A percentile compares a stretch with the other conserved stretches of the same genome.
These are phyloP conservation scores for Naganishia sp. DNA, from an alignment of 1,284 basidiomycete genomes.

Conservation along the genomic window DNA sequence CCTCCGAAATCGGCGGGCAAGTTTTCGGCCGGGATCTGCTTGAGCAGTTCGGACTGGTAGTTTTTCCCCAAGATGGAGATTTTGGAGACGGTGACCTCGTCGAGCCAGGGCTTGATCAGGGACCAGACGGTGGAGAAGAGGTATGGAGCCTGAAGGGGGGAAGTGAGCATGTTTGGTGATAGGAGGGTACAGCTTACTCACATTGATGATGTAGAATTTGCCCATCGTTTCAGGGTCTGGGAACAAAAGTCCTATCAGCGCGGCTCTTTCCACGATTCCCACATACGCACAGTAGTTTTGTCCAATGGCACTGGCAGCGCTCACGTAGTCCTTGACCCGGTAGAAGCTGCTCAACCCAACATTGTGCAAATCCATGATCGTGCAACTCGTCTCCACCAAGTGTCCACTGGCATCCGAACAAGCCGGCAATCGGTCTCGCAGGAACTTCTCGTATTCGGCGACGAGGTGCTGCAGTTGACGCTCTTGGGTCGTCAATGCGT, in stretches of 20 bases:
- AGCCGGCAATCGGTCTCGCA: slow-evolving; percentile 76
- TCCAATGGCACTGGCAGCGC: slow-evolving; percentile 73
- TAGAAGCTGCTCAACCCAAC: slow-evolving; percentile 84
- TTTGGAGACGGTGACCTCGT: slow-evolving; percentile 91
- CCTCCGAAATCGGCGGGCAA: slow-evolving; percentile 86
- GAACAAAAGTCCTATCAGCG: background rate
- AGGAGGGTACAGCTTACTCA: slow-evolving; percentile 32
- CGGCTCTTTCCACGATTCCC: background rate
- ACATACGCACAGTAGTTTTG: slow-evolving; percentile 73
- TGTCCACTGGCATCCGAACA: slow-evolving; percentile 70
- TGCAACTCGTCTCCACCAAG: slow-evolving; percentile 96
- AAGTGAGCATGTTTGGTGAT: slow-evolving; percentile 47
- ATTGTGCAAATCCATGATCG: slow-evolving; percentile 87
- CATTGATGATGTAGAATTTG: slow-evolving; percentile 93
- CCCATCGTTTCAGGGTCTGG: slow-evolving; percentile 86
- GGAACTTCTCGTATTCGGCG: slow-evolving; percentile 89
- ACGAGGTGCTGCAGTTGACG: slow-evolving; percentile 88
- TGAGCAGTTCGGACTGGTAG: slow-evolving; percentile 67
- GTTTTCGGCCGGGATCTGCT: slow-evolving; percentile 80
- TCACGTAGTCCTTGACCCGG: slow-evolving; percentile 89
- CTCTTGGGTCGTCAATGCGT: slow-evolving; percentile 78
- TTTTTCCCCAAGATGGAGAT: slow-evolving; percentile 74
- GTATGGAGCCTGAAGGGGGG: slow-evolving; percentile 65
- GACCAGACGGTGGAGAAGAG: slow-evolving; percentile 87
- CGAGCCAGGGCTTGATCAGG: slow-evolving; percentile 90